Conservation (phyloP, 1,284 basidiomycete genomes). For the Naganishia cerealis region DNA sequence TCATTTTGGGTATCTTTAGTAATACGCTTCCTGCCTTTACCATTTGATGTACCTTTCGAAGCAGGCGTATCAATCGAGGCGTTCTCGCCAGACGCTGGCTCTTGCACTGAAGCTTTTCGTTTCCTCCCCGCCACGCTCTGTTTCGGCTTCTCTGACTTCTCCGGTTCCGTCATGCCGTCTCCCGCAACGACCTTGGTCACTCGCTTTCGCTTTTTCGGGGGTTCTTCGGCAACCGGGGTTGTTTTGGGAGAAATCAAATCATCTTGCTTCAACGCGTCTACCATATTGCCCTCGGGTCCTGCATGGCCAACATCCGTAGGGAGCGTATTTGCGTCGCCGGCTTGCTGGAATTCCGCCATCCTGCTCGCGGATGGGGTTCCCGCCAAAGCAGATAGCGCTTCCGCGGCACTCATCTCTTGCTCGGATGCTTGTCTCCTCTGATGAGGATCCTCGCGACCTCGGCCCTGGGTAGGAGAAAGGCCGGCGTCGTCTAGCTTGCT, state of each 20-base stretch:
- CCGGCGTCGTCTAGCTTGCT: not conserved
- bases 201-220: slow-evolving; percentile 7
- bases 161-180: not conserved
- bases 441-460: not conserved
- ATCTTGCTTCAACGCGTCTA: not conserved
- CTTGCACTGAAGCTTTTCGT: not conserved
- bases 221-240: not conserved
- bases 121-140: not conserved
- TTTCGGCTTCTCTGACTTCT: not conserved
- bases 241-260: slow-evolving; percentile 5
- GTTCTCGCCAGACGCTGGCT: not conserved
- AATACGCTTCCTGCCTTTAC: not conserved
- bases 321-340: not conserved
- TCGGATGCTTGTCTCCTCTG: slow-evolving; percentile 2
- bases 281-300: not conserved
- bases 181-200: not conserved
- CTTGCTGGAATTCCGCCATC: not conserved
- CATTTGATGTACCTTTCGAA: not conserved
- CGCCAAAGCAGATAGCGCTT: slow-evolving; percentile 13
- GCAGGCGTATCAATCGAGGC: not conserved
- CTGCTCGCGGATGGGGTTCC: not conserved
- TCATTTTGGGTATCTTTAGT: slow-evolving; percentile 11
- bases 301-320: not conserved
- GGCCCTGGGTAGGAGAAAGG: slow-evolving; percentile 1
- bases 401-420: slow-evolving; percentile 22